Conservation (phyloP, 352 stramenopile species). For the Phytophthora syringae region DNA sequence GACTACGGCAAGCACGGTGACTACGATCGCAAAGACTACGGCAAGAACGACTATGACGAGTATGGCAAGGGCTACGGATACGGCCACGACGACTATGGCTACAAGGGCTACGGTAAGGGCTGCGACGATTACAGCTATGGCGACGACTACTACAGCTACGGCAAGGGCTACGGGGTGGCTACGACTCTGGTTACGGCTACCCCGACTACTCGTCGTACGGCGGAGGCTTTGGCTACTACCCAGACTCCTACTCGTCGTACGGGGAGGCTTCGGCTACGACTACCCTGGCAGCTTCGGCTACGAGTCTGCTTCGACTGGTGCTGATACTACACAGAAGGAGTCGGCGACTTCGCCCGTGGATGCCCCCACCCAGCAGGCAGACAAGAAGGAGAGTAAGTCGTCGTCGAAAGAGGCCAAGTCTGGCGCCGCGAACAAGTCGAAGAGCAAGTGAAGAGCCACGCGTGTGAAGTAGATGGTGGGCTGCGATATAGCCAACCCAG, state of each 20-base stretch:
- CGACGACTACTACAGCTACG: not conserved
- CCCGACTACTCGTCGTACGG: no score
- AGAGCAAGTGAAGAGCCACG: slow-evolving; percentile 6
- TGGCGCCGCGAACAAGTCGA: slow-evolving; percentile 5
- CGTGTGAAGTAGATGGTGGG: not conserved
- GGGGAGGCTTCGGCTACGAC: not conserved
- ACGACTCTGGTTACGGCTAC: not conserved
- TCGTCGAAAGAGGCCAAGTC: slow-evolving; percentile 9
- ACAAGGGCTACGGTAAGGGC: not conserved
- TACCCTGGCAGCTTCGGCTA: slow-evolving; percentile 5
- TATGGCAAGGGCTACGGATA: not conserved
- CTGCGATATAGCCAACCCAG: not conserved
- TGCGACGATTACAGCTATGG: not conserved
- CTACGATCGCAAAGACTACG: no score
- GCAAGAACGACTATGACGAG: no score
- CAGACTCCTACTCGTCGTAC: slow-evolving; percentile 9
- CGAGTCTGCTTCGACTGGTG: slow-evolving; percentile 1
- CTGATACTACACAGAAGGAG: slow-evolving; percentile 2
- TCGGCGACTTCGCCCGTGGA: not conserved
- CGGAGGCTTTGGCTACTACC: slow-evolving; percentile 5
- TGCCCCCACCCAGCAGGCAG: not conserved
- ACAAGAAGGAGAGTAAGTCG: slow-evolving; percentile 9
- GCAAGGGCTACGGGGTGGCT: not conserved
- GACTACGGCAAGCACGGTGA: no score
- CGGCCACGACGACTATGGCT: slow-evolving; percentile 1